Evolutionary conservation across 805 yeast genomes (phyloP), one percentile per base, ranked within the genome.

Genomic region (Cyberlindnera meyerae): DNA sequence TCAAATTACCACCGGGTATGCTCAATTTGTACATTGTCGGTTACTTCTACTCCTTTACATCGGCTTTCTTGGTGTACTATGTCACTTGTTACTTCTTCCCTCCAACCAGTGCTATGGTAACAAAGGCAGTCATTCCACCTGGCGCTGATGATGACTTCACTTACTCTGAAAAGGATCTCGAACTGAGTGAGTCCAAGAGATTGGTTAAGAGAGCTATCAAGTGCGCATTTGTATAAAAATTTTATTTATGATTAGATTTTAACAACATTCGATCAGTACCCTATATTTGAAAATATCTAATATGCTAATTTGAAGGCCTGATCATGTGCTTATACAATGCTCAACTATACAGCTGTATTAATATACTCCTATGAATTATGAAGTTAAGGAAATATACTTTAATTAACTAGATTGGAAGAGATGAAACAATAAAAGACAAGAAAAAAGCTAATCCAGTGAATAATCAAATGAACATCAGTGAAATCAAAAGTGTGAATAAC

Each of bases 21-120:
- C 13, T 38, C 20, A 27, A 42, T 16, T 17, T 42, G 21, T 42
- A 42, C 42, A 20, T 42, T 24, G 33, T 42, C 33, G 45, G 45
- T 8, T 42, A 42, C 30, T 42, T 42, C 36, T 42, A 42, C 31
- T 42, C 45, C 5, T 42, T 35, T 38, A 11, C 17, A 6, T 25
- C 42, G 3, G 42, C 32, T 2, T 42, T 42, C 28, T 14, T 35
- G 12, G 26, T 24, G 12, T 42, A 42, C 24, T 42, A 29, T 26
- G 25, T 29, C 15, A 24, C 22, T 8, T 42, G 42, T 21, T 15
- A 30, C 30, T 33, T 42, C 31, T 42, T 29, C 40, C 45, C 45
- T 24, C 45, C 37, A n/a, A 25, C 8, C 8, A 33, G 25, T 7
- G 20, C 39, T 6, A 21, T 36, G 30, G 18, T 41, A 18, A 37